Conservation (phyloP, 139 green algal species). For the Chlamydomonas sphaeroides region DNA sequence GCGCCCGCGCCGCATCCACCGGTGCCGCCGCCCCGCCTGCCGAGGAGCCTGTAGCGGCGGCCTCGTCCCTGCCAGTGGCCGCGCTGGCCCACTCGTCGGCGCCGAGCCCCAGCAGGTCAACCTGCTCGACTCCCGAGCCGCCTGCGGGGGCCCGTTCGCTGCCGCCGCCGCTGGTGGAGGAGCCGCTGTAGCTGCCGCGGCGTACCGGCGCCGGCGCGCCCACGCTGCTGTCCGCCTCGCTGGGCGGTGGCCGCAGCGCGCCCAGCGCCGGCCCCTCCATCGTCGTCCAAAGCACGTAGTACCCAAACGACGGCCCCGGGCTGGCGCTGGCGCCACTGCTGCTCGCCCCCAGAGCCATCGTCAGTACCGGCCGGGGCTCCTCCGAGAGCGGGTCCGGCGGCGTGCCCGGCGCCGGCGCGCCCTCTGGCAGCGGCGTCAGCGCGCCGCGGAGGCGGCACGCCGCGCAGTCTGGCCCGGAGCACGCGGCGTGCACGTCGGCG, state of each 20-base stretch:
- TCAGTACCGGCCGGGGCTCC: conserved; percentile 10
- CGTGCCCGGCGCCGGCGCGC: not conserved
- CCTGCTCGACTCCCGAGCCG: too few species aligned
- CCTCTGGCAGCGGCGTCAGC: conserved; percentile 8
- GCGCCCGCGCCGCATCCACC: too few species aligned
- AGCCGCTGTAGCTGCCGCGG: too few species aligned
- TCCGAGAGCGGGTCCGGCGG: not conserved
- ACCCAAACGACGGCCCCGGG: not conserved
- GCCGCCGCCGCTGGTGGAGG: too few species aligned
- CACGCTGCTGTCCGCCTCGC: not conserved
- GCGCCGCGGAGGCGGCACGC: conserved; percentile 34
- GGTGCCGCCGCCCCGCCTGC: too few species aligned
- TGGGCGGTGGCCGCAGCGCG: not conserved
- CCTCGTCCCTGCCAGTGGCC: too few species aligned
- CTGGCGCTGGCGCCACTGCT: not conserved
- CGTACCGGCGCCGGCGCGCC: too few species aligned
- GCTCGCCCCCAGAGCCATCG: not conserved
- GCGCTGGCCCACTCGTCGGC: too few species aligned
- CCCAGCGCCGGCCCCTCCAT: not conserved
- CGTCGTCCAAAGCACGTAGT: conserved; percentile 12
- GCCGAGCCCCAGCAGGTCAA: not conserved
- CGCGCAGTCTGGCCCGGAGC: not conserved
- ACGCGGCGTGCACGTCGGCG: not conserved
- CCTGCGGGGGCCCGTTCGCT: too few species aligned
- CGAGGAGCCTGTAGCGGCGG: too few species aligned